phyloP scores from a whole-genome alignment of 257 asterid species.

The Nicotiana tomentosiformis region DNA sequence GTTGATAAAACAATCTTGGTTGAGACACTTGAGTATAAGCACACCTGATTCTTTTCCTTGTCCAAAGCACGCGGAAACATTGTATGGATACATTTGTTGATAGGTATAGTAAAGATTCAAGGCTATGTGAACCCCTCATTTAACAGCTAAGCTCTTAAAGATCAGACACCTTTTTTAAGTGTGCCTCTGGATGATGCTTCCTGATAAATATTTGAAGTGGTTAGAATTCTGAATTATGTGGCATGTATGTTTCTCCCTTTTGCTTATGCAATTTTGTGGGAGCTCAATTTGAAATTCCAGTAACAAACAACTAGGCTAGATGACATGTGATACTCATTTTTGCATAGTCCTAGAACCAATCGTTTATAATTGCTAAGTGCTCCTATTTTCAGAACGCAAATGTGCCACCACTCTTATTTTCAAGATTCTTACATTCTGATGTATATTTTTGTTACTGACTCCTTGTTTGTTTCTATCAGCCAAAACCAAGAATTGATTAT shows the following conservation, averaged over 20 bases:
- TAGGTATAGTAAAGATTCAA: background rate
- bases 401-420: background rate
- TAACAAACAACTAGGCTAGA: background rate
- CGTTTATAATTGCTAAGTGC: background rate
- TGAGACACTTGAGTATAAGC: background rate
- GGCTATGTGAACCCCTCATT: background rate
- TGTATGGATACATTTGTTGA: too few relatives aligned
- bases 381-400: background rate
- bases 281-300: background rate
- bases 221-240: background rate
- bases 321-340: background rate
- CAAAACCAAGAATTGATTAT: constrained; percentile 89
- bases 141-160: background rate
- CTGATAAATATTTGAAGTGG: background rate
- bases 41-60: background rate
- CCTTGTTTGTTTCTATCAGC: constrained; percentile 44
- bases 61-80: background rate
- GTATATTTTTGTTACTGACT: background rate
- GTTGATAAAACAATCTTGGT: background rate
- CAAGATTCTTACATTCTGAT: background rate
- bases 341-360: background rate
- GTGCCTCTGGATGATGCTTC: background rate
- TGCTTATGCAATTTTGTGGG: background rate
- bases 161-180: background rate
- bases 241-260: background rate